Conservation (phyloP, 768 basidiomycete species). For the Auricularia heimuer region DNA sequence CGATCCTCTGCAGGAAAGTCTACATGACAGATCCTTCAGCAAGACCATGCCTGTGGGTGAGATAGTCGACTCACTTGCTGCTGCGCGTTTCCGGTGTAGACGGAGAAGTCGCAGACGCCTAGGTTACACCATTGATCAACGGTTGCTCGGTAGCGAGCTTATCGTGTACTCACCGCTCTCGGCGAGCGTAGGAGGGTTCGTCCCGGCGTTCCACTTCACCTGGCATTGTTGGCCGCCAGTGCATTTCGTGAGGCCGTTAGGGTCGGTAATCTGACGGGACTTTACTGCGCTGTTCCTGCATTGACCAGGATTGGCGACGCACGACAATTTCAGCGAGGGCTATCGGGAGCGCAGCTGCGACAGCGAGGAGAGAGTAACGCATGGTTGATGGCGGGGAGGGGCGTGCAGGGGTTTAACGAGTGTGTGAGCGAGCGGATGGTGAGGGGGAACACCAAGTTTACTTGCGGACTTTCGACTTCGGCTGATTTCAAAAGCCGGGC, state of each 20-base stretch:
- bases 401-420: neutral
- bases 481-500: neutral
- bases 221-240: neutral
- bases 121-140: neutral
- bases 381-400: neutral
- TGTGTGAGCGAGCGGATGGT: neutral
- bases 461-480: neutral
- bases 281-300: neutral
- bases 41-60: neutral
- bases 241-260: neutral
- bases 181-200: neutral
- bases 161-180: neutral
- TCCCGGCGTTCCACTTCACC: constrained; percentile 4
- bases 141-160: neutral
- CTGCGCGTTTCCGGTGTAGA: constrained; percentile 2
- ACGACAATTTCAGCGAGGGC: neutral
- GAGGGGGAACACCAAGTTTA: neutral
- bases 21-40: neutral
- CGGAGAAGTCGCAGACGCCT: neutral
- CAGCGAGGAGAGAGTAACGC: neutral
- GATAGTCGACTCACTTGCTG: neutral
- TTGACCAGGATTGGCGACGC: neutral
- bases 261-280: neutral
- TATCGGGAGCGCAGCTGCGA: neutral
- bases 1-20: constrained; percentile 4